Conservation (phyloP, 2,329 filamentous ascomycete genomes). For the Penicillium decumbens region DNA sequence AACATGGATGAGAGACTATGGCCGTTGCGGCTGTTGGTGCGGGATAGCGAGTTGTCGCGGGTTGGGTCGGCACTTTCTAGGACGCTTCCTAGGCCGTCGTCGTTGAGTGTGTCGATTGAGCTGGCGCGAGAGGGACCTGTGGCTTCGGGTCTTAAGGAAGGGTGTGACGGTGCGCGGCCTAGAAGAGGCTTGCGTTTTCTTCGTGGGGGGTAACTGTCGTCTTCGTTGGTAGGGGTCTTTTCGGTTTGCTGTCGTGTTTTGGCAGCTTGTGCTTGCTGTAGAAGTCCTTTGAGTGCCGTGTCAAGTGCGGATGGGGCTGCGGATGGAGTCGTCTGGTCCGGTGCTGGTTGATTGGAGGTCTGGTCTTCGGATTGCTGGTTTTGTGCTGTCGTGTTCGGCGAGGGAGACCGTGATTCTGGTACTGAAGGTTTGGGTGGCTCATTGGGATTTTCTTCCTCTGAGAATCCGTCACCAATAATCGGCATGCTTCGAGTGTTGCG, state of each 20-base stretch:
- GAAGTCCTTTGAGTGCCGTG: constrained; percentile 39
- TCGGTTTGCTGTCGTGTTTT: constrained; percentile 28
- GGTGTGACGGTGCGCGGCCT: constrained; percentile 41
- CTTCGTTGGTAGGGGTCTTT: constrained; percentile 14
- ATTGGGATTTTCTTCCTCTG: constrained; percentile 14
- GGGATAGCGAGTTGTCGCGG: constrained; percentile 22
- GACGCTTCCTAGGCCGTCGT: constrained; percentile 39
- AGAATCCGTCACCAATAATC: constrained; percentile 17
- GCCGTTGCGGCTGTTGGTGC: constrained; percentile 25
- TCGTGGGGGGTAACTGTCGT: constrained; percentile 21
- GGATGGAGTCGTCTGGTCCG: constrained; percentile 9
- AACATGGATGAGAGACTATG: constrained; percentile 32
- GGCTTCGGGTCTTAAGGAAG: constrained; percentile 22
- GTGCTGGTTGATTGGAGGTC: constrained; percentile 16
- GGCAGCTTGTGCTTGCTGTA: constrained; percentile 38
- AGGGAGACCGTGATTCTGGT: constrained; percentile 24
- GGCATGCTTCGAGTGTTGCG: constrained; percentile 10
- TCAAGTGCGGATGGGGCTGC: constrained; percentile 31
- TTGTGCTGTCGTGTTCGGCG: constrained; percentile 15
- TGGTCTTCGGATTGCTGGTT: constrained; percentile 7
- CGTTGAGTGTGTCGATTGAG: constrained; percentile 49
- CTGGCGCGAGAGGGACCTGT: constrained; percentile 41
- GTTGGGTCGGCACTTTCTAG: constrained; percentile 27
- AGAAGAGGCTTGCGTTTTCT: constrained; percentile 37
- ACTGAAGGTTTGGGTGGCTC: constrained; percentile 17